Conservation (phyloP, 179 eudicot species). For the Silene noctiflora region DNA sequence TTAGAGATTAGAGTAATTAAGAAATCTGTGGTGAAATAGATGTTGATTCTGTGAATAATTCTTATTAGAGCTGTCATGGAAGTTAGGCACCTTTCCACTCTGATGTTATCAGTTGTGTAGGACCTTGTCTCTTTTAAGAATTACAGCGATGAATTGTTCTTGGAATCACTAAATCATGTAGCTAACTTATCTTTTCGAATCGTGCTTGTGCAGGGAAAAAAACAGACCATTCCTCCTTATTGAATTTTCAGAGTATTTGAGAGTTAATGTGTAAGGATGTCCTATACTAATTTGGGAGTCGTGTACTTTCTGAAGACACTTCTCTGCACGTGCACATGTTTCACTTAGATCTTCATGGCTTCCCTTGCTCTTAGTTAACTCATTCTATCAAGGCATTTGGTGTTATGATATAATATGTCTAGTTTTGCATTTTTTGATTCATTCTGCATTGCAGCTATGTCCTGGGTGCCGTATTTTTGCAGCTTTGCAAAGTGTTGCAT, state of each 20-base stretch:
- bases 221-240: constrained; percentile 77
- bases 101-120: constrained; percentile 1
- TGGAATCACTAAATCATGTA: constrained; percentile 1
- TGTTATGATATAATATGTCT: neutral
- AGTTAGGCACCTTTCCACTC: neutral
- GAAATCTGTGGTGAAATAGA: neutral
- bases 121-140: neutral
- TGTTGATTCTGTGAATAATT: neutral
- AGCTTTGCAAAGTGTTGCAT: constrained; percentile 76
- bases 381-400: neutral
- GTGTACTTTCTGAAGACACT: constrained; percentile 3
- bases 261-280: constrained; percentile 76
- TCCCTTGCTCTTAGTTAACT: neutral
- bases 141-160: neutral
- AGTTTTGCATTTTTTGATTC: constrained; percentile 11
- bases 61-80: neutral
- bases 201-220: constrained; percentile 50
- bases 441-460: constrained; percentile 59
- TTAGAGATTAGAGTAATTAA: neutral
- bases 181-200: constrained; percentile 23
- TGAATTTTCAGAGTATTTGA: constrained; percentile 73
- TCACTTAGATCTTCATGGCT: neutral
- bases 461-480: constrained; percentile 83
- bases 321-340: neutral
- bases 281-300: constrained; percentile 8